Base-by-base conservation (phyloP, 2,329 filamentous ascomycete genomes). In the Alternaria burnsii region DNA sequence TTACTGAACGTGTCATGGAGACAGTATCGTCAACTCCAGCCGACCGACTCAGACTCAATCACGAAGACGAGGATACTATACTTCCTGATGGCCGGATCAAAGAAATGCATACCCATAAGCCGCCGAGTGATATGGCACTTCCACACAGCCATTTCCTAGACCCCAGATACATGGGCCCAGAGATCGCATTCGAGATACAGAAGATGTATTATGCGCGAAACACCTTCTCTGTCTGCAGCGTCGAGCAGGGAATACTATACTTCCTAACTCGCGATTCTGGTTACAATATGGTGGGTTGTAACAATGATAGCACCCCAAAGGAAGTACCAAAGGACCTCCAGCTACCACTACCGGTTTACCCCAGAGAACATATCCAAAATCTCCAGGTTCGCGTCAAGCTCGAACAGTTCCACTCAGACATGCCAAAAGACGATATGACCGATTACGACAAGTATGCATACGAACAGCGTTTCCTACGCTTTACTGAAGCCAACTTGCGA, bases 311-410 rank as follows among this genome's bases (percentile, higher is more conserved):
- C 10, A 22, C 11, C 28, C 24, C 26, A 36, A 16, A 20, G 38
- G 2, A 22, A 11, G 20, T 36, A 10, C n/a, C 52, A 2, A n/a
- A 52, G 3, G 58, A 51, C 20, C 43, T 70, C 3, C 42, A 48
- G 8, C 30, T 54, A 18, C 18, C 36, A 4, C 36, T 26, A 5
- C 36, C 24, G 2, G 32, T 52, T 9, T 43, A 51, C 11, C 69
- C 64, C 18, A 42, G 61, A 16, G 55, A 69, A 7, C 47, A 69
- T 18, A 61, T 72, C 4, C 50, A 52, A 5, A 59, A 66, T 16
- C 55, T 74, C n/a, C 69, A 74, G 41, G 51, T 74, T 20, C 67
- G 71, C 7, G 18, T 74, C 51, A 74, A 74, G 43, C 59, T 58
- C 14, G 71, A 74, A 43, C 68, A 71, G 22, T 66, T 64, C 11